phyloP scores from a whole-genome alignment of 2,329 filamentous ascomycete species.

The Fusarium mangiferae region DNA sequence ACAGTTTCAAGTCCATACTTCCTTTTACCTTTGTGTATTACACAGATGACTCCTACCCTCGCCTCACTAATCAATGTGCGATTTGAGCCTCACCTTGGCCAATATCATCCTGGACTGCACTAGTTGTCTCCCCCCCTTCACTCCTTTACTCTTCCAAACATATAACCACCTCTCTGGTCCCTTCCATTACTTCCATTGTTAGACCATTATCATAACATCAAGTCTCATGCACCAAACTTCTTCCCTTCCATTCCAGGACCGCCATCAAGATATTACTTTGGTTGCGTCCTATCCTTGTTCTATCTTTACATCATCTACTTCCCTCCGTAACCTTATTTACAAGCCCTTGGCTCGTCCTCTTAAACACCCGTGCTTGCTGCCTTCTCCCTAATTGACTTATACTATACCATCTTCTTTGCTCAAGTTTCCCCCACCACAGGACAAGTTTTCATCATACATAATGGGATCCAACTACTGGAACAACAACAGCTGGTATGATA shows the following conservation, averaged over 20 bases:
- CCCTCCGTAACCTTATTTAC: conserved; percentile 2
- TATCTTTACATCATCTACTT: not conserved
- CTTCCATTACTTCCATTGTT: not conserved
- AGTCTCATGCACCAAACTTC: conserved; percentile 31
- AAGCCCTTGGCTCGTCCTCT: conserved; percentile 23
- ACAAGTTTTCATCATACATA: not conserved
- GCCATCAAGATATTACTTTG: conserved; percentile 32
- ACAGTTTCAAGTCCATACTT: conserved; percentile 37
- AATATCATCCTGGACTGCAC: conserved; percentile 18
- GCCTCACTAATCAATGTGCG: conserved; percentile 45
- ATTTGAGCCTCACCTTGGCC: conserved; percentile 43
- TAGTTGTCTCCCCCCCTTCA: conserved; percentile 7
- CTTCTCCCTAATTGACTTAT: conserved; percentile 4
- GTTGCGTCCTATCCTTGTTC: conserved; percentile 27
- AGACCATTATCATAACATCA: conserved; percentile 7
- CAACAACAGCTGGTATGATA: conserved; percentile 16
- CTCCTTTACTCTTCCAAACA: conserved; percentile 13
- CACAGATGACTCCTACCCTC: conserved; percentile 36
- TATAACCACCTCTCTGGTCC: conserved; percentile 26
- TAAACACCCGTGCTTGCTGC: conserved; percentile 16
- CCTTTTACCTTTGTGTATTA: conserved; percentile 31
- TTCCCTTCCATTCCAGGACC: conserved; percentile 19
- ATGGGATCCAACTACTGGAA: conserved; percentile 36
- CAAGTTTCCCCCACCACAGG: not conserved
- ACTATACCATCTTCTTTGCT: not conserved